Percentiles rank a stretch among this genome's conserved stretches.
Evolutionary conservation across 2,329 filamentous ascomycete genomes (phyloP).

Genomic region (Rutstroemia sp.): DNA sequence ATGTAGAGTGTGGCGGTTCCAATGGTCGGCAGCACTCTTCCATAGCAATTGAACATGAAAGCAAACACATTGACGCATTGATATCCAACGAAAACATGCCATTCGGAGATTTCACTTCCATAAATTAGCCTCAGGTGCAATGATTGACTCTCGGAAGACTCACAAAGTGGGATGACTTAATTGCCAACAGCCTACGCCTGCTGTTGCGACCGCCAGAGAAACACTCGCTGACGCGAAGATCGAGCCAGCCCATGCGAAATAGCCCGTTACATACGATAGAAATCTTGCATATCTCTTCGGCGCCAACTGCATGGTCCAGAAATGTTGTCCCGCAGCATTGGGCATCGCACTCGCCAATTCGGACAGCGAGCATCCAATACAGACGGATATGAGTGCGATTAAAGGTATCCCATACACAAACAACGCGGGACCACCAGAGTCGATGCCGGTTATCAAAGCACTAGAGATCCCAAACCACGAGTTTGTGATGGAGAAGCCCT

Average conservation of each 20-base stretch:
- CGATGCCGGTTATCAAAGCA: slow-evolving; percentile 7
- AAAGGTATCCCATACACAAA: slow-evolving; percentile 8
- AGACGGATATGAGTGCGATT: background rate
- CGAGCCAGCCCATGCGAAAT: slow-evolving; percentile 8
- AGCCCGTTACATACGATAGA: slow-evolving; percentile 5
- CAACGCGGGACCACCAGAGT: slow-evolving; percentile 4
- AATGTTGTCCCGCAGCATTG: slow-evolving; percentile 9
- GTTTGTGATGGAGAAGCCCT: slow-evolving; percentile 8
- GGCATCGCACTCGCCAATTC: slow-evolving; percentile 9
- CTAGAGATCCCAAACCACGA: slow-evolving; percentile 8
- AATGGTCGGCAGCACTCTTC: slow-evolving; percentile 1
- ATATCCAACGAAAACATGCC: slow-evolving; percentile 8
- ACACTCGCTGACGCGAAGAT: slow-evolving; percentile 7
- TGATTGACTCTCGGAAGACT: background rate
- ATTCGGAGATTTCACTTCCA: background rate
- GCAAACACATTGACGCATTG: slow-evolving; percentile 5
- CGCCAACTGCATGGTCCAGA: slow-evolving; percentile 6
- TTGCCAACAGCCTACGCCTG: slow-evolving; percentile 5
- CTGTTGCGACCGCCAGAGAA: slow-evolving; percentile 2
- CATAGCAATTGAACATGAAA: slow-evolving; percentile 7
- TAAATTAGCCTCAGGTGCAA: background rate
- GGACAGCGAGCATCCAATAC: slow-evolving; percentile 4
- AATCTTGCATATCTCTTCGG: slow-evolving; percentile 7
- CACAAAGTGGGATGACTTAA: slow-evolving; percentile 4
- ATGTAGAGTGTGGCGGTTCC: slow-evolving; percentile 5